Conservation (phyloP, 441 rosid species). For the Gossypium davidsonii region DNA sequence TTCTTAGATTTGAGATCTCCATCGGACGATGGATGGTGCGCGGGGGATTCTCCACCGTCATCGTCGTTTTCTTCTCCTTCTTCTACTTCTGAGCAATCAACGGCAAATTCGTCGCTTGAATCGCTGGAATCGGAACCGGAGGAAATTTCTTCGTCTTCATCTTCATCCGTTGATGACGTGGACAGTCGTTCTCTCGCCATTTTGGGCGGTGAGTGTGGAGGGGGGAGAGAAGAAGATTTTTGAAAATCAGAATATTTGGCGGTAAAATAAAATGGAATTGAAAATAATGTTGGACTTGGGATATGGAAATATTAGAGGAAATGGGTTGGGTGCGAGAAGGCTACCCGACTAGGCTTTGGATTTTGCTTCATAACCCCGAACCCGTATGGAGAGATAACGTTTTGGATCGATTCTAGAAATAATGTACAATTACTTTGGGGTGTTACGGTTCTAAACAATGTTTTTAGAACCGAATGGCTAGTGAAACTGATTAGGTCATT, state of each 20-base stretch:
- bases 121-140: conserved; percentile 33
- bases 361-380: neutral
- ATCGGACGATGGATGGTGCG: conserved; percentile 36
- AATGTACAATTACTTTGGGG: no score
- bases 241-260: conserved; percentile 24
- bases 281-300: neutral
- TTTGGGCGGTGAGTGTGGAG: neutral
- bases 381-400: neutral
- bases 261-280: conserved; percentile 13
- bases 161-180: conserved; percentile 33
- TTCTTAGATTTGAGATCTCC: conserved; percentile 72
- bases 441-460: no score
- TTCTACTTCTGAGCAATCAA: conserved; percentile 28
- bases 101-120: conserved; percentile 36
- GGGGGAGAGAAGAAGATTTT: neutral
- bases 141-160: conserved; percentile 28
- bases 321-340: neutral
- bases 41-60: conserved; percentile 20
- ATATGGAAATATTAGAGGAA: neutral
- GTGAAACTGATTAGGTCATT: no score
- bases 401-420: no score
- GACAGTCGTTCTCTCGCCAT: conserved; percentile 11
- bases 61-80: conserved; percentile 18
- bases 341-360: neutral
- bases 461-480: no score